Evolutionary conservation across 257 asterid species (phyloP).

Genomic region (Fraxinus pennsylvanica): DNA sequence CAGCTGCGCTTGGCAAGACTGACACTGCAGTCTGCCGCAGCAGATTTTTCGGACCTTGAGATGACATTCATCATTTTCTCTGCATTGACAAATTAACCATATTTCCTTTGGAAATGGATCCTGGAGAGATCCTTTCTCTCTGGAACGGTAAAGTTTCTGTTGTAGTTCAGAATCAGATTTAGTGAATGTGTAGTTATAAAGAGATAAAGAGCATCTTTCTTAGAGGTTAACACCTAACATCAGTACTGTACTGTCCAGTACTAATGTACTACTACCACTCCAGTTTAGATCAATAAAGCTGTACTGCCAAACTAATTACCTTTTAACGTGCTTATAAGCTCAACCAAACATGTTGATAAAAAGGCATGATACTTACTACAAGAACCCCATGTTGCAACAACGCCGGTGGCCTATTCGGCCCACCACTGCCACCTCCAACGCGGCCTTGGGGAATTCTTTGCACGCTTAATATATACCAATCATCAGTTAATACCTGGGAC

Average conservation of each 20-base stretch:
- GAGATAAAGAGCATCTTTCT: not conserved
- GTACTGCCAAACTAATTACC: not conserved
- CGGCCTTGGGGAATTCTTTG: constrained; percentile 57
- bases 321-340: not conserved
- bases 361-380: constrained; percentile 3
- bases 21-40: too few species aligned
- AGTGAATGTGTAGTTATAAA: not conserved
- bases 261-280: not conserved
- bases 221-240: not conserved
- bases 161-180: not conserved
- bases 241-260: not conserved
- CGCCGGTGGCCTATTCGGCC: constrained; percentile 44
- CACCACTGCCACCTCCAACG: constrained; percentile 23
- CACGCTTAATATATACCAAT: constrained; percentile 65
- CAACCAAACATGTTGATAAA: not conserved
- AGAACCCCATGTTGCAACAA: constrained; percentile 61
- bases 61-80: not conserved
- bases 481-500: constrained; percentile 63
- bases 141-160: not conserved
- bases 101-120: not conserved
- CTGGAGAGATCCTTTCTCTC: too few species aligned
- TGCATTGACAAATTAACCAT: not conserved
- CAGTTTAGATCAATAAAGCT: not conserved
- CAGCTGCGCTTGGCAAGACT: too few species aligned
- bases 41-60: not conserved